Evolutionary conservation across 2,329 filamentous ascomycete species (phyloP).

Genomic region (Purpureocillium takamizusanense): DNA sequence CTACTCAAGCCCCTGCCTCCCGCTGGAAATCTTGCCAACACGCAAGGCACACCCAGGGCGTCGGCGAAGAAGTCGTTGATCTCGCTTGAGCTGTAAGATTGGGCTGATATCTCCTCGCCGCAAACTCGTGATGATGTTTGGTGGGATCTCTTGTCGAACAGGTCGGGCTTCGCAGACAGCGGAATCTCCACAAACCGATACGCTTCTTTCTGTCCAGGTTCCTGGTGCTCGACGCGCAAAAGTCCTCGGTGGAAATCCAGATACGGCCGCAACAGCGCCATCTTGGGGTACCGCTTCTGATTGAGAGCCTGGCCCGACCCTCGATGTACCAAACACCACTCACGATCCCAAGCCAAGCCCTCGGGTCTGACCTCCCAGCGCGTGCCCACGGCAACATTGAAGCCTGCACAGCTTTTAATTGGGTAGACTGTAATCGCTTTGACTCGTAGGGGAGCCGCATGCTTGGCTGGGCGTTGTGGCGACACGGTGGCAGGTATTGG

Average conservation of each 20-base stretch:
- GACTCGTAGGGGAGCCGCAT: slow-evolving; percentile 25
- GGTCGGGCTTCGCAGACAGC: slow-evolving; percentile 56
- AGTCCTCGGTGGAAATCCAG: slow-evolving; percentile 62
- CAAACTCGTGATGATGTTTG: slow-evolving; percentile 61
- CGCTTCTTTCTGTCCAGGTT: slow-evolving; percentile 7
- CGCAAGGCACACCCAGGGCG: slow-evolving; percentile 69
- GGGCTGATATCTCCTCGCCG: slow-evolving; percentile 65
- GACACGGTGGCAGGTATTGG: too few species aligned
- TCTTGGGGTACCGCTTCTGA: slow-evolving; percentile 80
- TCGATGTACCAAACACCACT: slow-evolving; percentile 89
- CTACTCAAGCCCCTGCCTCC: slow-evolving; percentile 48
- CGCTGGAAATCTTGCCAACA: slow-evolving; percentile 74
- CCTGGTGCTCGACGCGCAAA: slow-evolving; percentile 50
- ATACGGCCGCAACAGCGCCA: slow-evolving; percentile 71
- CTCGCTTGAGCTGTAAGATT: slow-evolving; percentile 55
- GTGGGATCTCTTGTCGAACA: slow-evolving; percentile 36
- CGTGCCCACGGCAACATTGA: slow-evolving; percentile 51
- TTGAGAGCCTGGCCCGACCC: slow-evolving; percentile 77
- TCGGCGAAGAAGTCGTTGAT: slow-evolving; percentile 72
- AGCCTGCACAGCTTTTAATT: slow-evolving; percentile 89
- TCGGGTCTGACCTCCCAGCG: slow-evolving; percentile 73
- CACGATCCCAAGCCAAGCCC: slow-evolving; percentile 86
- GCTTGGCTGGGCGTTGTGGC: neutral
- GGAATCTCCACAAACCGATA: slow-evolving; percentile 40
- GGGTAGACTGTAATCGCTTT: slow-evolving; percentile 70